Conservation (phyloP, 495 filamentous ascomycete genomes). For the Lindgomyces ingoldianus region DNA sequence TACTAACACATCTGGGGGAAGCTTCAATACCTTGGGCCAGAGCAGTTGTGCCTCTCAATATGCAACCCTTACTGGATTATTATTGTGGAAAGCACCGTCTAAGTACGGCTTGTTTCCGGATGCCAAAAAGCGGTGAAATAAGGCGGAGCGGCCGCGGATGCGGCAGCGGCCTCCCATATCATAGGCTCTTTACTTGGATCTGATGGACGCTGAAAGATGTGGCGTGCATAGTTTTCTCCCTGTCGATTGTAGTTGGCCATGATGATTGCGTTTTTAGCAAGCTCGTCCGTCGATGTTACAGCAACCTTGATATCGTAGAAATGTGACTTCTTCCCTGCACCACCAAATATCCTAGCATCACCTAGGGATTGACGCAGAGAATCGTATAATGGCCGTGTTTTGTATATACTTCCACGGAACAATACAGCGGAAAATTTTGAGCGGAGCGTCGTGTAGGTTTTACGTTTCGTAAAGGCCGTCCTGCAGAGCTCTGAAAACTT, state of each 20-base stretch:
- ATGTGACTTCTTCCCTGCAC: constrained; percentile 34
- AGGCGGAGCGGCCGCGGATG: constrained; percentile 50
- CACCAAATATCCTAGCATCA: constrained; percentile 46
- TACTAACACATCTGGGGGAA: constrained; percentile 52
- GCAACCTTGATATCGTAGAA: constrained; percentile 48
- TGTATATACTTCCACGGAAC: constrained; percentile 20
- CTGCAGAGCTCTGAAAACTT: constrained; percentile 45
- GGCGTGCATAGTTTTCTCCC: constrained; percentile 24
- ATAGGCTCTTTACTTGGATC: constrained; percentile 47
- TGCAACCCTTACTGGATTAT: constrained; percentile 53
- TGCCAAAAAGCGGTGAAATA: constrained; percentile 54
- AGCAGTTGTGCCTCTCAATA: constrained; percentile 52
- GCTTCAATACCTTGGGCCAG: constrained; percentile 49
- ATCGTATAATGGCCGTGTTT: neutral
- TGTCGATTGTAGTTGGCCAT: constrained; percentile 57
- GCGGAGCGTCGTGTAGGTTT: constrained; percentile 43
- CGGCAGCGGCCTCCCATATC: constrained; percentile 56
- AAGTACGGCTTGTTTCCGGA: constrained; percentile 46
- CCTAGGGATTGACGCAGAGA: neutral
- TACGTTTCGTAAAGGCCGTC: constrained; percentile 48
- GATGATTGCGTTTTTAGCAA: constrained; percentile 46
- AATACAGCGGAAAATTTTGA: constrained; percentile 41
- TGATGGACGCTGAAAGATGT: constrained; percentile 52
- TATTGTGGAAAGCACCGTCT: constrained; percentile 51
- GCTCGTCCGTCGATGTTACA: constrained; percentile 48